Base-by-base conservation (phyloP, 306 rosid genomes). In the Hippophae gyantsensis region DNA sequence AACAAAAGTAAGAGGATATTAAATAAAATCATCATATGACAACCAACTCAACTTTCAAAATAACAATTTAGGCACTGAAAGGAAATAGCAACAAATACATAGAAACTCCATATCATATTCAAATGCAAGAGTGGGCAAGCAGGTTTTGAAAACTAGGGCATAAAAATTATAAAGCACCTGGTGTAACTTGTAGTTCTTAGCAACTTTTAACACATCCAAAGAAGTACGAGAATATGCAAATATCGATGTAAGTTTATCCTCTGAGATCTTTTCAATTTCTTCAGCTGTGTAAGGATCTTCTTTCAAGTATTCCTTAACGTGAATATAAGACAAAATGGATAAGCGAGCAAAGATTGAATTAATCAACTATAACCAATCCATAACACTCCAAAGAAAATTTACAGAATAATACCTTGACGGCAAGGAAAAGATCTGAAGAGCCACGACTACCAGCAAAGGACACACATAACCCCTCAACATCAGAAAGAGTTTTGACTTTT, bases 391-490 rank as follows among this genome's bases (percentile, higher is more conserved):
- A 54, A 55, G 56, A 60, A 63, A 46, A 71, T 13, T 47, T 13
- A 52, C 57, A 58, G 47, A 52, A 66, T 67, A 66, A 51, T 81
- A 92, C 99, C 99, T 92, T 81, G 61, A 92, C 90, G 63, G 96
- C 96, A 58, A 83, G 69, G 54, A 78, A 76, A 43, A 95, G 96
- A 72, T 88, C 96, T 50, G 96, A 78, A 49, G 99, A 84, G 43
- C 72, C 81, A 50, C 3, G 67, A 65, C 6, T 61, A 48, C 76
- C 63, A 69, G 95, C 90, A 72, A 76, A 92, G 60, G 86, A 53
- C 53, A 83, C 45, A n/a, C 96, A 92, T 65, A 85, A 72, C 65
- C 95, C 96, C 80, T 92, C 96, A 69, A 92, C 88, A 58, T 92
- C 95, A 23, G 96, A 92, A 61, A 92, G 76, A 51, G 96, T 92